A percentile compares a stretch with the other conserved stretches of the same genome.
Evolutionary conservation across 805 yeast species (phyloP).

Genomic region (Lipomyces sp.): DNA sequence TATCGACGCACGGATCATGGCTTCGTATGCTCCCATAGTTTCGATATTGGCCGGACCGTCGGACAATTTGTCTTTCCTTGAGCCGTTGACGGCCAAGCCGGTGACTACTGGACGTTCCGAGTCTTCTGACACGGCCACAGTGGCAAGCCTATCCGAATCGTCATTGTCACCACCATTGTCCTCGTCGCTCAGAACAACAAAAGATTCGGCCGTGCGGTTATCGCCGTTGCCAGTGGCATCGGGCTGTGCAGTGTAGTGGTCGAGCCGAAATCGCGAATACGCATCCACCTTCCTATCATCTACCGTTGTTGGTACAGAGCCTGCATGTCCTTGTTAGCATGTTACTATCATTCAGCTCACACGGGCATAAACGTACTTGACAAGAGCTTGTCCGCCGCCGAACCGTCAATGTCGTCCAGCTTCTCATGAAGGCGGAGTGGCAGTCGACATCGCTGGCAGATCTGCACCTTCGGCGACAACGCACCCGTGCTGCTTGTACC

Average conservation of each 20-base stretch:
- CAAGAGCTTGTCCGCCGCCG: slow-evolving; percentile 14
- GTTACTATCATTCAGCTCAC: background rate
- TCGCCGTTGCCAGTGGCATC: background rate
- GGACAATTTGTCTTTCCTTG: background rate
- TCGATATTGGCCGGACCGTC: background rate
- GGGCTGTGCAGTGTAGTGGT: background rate
- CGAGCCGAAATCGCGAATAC: slow-evolving; percentile 5
- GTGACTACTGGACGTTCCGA: no score
- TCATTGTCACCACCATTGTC: no score
- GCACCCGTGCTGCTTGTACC: background rate
- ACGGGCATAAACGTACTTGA: slow-evolving; percentile 10
- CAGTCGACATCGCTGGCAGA: slow-evolving; percentile 28
- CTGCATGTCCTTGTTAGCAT: background rate
- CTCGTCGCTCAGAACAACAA: background rate
- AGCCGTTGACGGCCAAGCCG: slow-evolving; percentile 7
- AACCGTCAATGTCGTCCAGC: slow-evolving; percentile 10
- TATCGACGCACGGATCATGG: slow-evolving; percentile 3
- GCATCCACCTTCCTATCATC: background rate
- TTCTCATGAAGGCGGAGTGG: slow-evolving; percentile 26
- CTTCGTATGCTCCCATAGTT: slow-evolving; percentile 14
- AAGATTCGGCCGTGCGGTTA: background rate
- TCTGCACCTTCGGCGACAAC: background rate
- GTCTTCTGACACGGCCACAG: no score
- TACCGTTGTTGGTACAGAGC: background rate
- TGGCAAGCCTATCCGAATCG: no score